A percentile compares a stretch with the other conserved stretches of the same genome.
phyloP scores from a whole-genome alignment of 73 alveolate species.

The Paramecium biaurelia region DNA sequence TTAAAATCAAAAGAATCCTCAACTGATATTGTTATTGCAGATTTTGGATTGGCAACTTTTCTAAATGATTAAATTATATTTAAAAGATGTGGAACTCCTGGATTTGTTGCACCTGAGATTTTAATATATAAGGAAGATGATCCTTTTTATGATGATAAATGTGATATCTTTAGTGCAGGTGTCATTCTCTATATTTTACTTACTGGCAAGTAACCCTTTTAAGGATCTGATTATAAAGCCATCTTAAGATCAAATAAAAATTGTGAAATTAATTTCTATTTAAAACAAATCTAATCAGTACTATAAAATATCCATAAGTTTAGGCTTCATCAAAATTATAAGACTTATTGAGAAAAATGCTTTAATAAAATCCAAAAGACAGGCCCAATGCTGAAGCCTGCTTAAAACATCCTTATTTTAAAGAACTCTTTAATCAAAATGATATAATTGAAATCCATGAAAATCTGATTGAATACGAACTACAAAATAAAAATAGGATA shows the following conservation, averaged over 20 bases:
- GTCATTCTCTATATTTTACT: slow-evolving; percentile 39
- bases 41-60: slow-evolving; percentile 62
- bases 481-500: neutral
- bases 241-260: slow-evolving; percentile 57
- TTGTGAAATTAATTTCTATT: slow-evolving; percentile 36
- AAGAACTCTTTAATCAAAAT: neutral
- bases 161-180: slow-evolving; percentile 63
- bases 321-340: neutral
- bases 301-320: neutral
- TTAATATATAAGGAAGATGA: slow-evolving; percentile 59
- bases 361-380: slow-evolving; percentile 29
- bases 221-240: slow-evolving; percentile 55
- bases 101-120: slow-evolving; percentile 67
- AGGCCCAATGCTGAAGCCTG: slow-evolving; percentile 46
- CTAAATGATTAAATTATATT: slow-evolving; percentile 34
- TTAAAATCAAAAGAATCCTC: slow-evolving; percentile 18
- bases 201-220: slow-evolving; percentile 55
- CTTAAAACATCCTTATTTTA: slow-evolving; percentile 47
- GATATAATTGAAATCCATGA: slow-evolving; percentile 10
- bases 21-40: slow-evolving; percentile 56
- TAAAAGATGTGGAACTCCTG: slow-evolving; percentile 66
- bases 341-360: slow-evolving; percentile 52
- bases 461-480: slow-evolving; percentile 35
- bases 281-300: neutral
- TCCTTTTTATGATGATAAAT: slow-evolving; percentile 63